These are phyloP conservation scores for Podaxis mareebaensis DNA, from an alignment of 768 basidiomycete genomes.

Conservation along the genomic window DNA sequence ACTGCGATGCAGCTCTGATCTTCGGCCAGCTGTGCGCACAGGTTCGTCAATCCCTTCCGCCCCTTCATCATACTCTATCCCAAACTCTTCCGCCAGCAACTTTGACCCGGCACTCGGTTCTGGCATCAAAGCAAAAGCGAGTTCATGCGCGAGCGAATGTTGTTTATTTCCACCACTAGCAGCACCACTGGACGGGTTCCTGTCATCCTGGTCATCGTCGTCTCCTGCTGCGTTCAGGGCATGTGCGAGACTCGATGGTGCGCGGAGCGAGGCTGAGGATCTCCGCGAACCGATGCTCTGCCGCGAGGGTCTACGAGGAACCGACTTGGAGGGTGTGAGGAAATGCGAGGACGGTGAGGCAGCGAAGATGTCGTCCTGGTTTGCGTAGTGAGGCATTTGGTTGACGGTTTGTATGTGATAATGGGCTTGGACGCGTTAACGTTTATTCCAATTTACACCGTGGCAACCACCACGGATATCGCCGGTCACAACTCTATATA, in stretches of 20 bases:
- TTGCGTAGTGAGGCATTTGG: slow-evolving; percentile 34
- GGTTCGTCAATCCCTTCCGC: slow-evolving; percentile 75
- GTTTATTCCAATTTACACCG: slow-evolving; percentile 11
- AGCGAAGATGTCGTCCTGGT: slow-evolving; percentile 30
- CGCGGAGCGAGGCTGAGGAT: slow-evolving; percentile 54
- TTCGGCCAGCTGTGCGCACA: slow-evolving; percentile 9
- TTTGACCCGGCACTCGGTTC: slow-evolving; percentile 79
- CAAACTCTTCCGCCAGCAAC: slow-evolving; percentile 84
- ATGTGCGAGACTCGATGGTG: slow-evolving; percentile 37
- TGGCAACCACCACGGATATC: slow-evolving; percentile 16
- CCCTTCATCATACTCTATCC: slow-evolving; percentile 86
- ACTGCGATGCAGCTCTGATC: neutral
- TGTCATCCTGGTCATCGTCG: slow-evolving; percentile 31
- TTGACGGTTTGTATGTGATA: slow-evolving; percentile 15
- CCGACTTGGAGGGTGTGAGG: slow-evolving; percentile 35
- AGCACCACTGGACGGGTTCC: slow-evolving; percentile 15
- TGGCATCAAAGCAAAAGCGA: slow-evolving; percentile 85
- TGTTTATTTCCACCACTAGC: slow-evolving; percentile 39
- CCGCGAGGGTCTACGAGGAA: slow-evolving; percentile 27
- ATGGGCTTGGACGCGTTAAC: slow-evolving; percentile 6
- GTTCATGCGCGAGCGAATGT: slow-evolving; percentile 83
- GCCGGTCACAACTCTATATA: slow-evolving; percentile 12
- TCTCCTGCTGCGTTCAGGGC: slow-evolving; percentile 25
- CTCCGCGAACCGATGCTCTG: slow-evolving; percentile 39
- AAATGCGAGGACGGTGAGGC: slow-evolving; percentile 29